Conservation (phyloP, 768 basidiomycete genomes). For the Podaxis carcinomalis region DNA sequence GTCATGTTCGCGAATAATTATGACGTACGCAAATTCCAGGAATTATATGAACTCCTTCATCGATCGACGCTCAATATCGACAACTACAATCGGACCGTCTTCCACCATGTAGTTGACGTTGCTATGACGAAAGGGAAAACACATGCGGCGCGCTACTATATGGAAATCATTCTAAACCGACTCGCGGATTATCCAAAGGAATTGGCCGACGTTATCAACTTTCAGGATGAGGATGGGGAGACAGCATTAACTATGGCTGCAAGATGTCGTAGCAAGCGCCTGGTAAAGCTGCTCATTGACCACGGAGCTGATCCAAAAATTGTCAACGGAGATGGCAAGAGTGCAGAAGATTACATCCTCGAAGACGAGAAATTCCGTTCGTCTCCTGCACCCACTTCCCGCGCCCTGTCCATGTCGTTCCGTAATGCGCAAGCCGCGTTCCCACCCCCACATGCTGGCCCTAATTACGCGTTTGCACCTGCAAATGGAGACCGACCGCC, state of each 20-base stretch:
- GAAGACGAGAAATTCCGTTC: conserved; percentile 97
- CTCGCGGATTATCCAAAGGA: conserved; percentile 93
- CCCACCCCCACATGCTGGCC: conserved; percentile 39
- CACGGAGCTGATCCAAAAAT: conserved; percentile 96
- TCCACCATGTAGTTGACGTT: conserved; percentile 96
- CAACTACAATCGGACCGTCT: conserved; percentile 94
- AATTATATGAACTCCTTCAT: conserved; percentile 93
- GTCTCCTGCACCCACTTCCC: conserved; percentile 77
- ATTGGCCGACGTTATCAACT: conserved; percentile 96
- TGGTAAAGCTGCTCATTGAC: conserved; percentile 94
- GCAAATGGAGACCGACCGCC: conserved; percentile 62
- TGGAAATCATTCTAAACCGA: conserved; percentile 90
- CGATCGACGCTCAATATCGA: conserved; percentile 99
- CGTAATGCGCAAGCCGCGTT: conserved; percentile 64
- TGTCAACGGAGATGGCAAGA: conserved; percentile 91
- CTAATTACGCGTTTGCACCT: conserved; percentile 40
- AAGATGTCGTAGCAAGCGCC: conserved; percentile 88
- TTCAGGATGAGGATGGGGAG: conserved; percentile 98
- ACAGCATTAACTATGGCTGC: conserved; percentile 97
- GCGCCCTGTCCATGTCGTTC: conserved; percentile 64
- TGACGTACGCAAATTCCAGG: conserved; percentile 97
- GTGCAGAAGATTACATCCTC: conserved; percentile 96
- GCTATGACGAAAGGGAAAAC: conserved; percentile 98
- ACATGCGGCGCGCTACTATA: conserved; percentile 96
- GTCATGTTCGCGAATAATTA: conserved; percentile 99